Conservation (phyloP, 208 protist species). For the Trypanosoma caninum region DNA sequence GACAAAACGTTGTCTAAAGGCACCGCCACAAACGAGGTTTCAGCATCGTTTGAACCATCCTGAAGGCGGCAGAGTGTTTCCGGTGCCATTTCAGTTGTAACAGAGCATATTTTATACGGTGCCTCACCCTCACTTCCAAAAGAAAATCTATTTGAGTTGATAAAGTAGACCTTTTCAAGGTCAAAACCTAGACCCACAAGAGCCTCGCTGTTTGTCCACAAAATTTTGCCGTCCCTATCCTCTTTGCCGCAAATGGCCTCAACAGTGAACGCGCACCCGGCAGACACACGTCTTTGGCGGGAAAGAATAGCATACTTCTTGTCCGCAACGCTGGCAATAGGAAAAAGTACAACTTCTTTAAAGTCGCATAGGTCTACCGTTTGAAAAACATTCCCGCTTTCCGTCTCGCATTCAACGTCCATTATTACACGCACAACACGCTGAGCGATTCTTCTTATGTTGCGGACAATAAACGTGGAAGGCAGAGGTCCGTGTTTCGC, state of each 20-base stretch:
- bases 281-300: conserved; percentile 32
- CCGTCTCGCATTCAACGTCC: conserved; percentile 50
- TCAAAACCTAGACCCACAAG: conserved; percentile 34
- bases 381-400: conserved; percentile 28
- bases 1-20: conserved; percentile 40
- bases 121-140: conserved; percentile 59
- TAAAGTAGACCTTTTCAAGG: conserved; percentile 9
- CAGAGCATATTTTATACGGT: conserved; percentile 39
- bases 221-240: conserved; percentile 23
- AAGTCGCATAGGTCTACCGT: conserved; percentile 35
- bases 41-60: background rate
- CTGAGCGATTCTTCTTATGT: conserved; percentile 51
- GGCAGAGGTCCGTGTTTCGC: conserved; percentile 33
- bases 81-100: conserved; percentile 20
- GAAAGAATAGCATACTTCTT: conserved; percentile 39
- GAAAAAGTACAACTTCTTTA: conserved; percentile 43
- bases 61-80: conserved; percentile 25
- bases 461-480: conserved; percentile 44
- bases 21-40: conserved; percentile 25
- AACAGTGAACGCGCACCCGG: conserved; percentile 27
- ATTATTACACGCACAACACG: conserved; percentile 52
- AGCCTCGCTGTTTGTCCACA: conserved; percentile 19
- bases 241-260: conserved; percentile 47
- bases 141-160: conserved; percentile 32
- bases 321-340: conserved; percentile 32